Conservation (phyloP, 2,329 filamentous ascomycete genomes). For the Venturia oleaginea region DNA sequence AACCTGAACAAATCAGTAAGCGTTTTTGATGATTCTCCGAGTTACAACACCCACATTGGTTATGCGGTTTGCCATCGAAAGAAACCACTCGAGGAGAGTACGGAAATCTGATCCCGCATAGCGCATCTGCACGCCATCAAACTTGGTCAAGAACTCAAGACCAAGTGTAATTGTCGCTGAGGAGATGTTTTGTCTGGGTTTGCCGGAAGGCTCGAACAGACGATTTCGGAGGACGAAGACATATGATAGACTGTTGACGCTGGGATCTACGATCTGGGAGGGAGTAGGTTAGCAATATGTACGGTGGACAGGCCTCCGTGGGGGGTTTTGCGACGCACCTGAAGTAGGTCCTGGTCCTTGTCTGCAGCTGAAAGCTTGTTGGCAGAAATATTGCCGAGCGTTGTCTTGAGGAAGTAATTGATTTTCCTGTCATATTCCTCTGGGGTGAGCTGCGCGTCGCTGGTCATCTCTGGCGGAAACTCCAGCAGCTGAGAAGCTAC, state of each 20-base stretch:
- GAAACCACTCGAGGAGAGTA: constrained; percentile 32
- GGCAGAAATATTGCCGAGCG: background rate
- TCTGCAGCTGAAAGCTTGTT: constrained; percentile 3
- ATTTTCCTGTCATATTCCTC: constrained; percentile 12
- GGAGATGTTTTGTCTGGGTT: constrained; percentile 30
- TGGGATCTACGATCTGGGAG: constrained; percentile 42
- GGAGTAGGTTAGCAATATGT: background rate
- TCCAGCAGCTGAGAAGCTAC: constrained; percentile 12
- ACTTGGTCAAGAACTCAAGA: constrained; percentile 37
- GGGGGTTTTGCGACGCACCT: background rate
- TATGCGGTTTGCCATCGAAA: background rate
- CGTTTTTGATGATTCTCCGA: background rate
- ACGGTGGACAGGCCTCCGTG: background rate
- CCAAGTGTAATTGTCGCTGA: constrained; percentile 42
- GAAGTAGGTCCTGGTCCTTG: constrained; percentile 9
- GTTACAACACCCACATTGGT: background rate
- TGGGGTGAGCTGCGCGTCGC: background rate
- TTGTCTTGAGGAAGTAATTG: background rate
- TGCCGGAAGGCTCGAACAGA: constrained; percentile 30
- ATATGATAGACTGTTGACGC: constrained; percentile 51
- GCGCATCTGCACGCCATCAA: constrained; percentile 46
- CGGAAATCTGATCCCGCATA: constrained; percentile 43
- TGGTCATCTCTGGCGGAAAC: constrained; percentile 8
- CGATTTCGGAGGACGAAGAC: constrained; percentile 44
- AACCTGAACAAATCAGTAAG: background rate